Evolutionary conservation across 768 basidiomycete genomes (phyloP), one percentile per base, ranked within the genome.

Genomic region (Leucocoprinus birnbaumii): DNA sequence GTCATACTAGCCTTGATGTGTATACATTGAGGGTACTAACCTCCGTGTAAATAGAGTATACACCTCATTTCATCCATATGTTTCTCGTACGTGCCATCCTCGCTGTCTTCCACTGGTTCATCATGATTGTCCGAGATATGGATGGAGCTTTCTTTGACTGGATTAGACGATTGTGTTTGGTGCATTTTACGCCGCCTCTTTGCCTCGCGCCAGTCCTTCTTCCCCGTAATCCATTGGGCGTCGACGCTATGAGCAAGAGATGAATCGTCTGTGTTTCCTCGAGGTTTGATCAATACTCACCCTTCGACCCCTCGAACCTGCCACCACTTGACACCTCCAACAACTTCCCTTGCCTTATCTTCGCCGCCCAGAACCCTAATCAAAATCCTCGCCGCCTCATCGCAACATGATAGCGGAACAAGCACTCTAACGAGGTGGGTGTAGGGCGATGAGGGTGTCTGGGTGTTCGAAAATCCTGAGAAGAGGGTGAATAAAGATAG

Each of bases 291-390:
- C 59, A 13, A 37, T 65, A 66, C 68, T 62, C 62, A 84, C 94
- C 94, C 94, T 50, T 81, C 72, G 44, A 93, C 66, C 18, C 89
- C 87, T 40, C 95, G 85, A 31, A 95, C 93, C 70, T 97, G 95
- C 96, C 96, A 98, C 94, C 96, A 98, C 66, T 95, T 94, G 4
- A 84, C 82, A 1, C 96, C 96, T 10, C 96, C 96, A 3, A 94
- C 85, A 26, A 92, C 66, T 38, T 78, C 78, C 59, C 83, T 80
- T 46, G 79, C 82, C 13, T 81, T 76, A 38, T 88, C 81, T 62
- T 89, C 87, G n/a, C 95, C 94, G 1, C 94, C 94, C 7, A 97
- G 75, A 3, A 84, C 91, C 57, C 82, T 73, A 54, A 94, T 85
- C 45, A 98, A 77, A 59, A 84, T 70, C 1, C 68, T 66, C 3